Evolutionary conservation across 148 eudicot genomes (phyloP), one percentile per base, ranked within the genome.

Genomic region (Polygonum maritimum): DNA sequence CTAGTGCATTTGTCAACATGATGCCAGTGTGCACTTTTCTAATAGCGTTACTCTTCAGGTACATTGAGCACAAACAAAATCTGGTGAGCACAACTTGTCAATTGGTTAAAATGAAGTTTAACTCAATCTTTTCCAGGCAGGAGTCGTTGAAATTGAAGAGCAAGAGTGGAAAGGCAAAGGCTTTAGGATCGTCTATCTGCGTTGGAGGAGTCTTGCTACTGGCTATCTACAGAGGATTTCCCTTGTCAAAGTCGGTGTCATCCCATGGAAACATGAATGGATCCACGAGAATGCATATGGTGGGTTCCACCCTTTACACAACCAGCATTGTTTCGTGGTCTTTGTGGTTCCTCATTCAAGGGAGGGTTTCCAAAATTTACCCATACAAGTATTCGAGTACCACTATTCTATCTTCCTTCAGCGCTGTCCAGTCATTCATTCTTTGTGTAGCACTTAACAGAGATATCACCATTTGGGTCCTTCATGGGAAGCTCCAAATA

Each of bases 291-390:
- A 75, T 74, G 26, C 83, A 87, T 87, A 80, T 75, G 0, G 21
- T 84, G 33, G 98, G 98, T 19, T 81, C 93, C 0, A 19, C 82
- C 33, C 78, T 84, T 76, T 83, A 89, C 39, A 44, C 80, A 31
- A 69, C 77, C 67, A 87, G 90, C 82, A 82, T 83, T 62, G 8
- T 90, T 3, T 51, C 71, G 55, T 93, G 96, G 98, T 82, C 92
- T 49, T 88, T 86, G 19, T 93, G 98, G 96, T 93, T 89, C 77
- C 88, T 88, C 36, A 48, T 88, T 48, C 98, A 93, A 80, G 85
- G 87, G 2, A 79, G 82, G 74, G 86, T 93, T 52, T 85, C 92
- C 33, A 86, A 89, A 81, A 80, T 26, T 11, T 93, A 79, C 77
- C 90, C 93, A 1, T 83, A 47, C 74, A 82, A 78, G 38, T 93